Percentiles rank a stretch among this genome's conserved stretches.
These are phyloP conservation scores for Pseudozyma flocculosa DNA, from an alignment of 1,284 basidiomycete genomes.

Conservation along the genomic window DNA sequence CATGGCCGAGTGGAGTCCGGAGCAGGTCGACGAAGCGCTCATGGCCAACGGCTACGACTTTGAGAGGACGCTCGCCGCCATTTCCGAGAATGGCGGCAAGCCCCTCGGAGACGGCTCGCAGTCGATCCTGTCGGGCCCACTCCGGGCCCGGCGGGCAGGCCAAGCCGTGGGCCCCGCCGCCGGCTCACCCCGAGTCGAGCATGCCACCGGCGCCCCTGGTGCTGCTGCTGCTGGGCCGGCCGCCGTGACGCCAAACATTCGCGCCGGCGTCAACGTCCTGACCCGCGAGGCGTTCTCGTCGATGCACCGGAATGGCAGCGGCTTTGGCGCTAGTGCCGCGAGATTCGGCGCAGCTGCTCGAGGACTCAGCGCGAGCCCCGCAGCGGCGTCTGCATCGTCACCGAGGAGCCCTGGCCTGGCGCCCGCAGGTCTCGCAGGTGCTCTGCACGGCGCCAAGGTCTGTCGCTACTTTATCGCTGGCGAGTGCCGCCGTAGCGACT, in stretches of 20 bases:
- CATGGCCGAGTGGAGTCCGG: slow-evolving; percentile 65
- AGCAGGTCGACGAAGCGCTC: slow-evolving; percentile 89
- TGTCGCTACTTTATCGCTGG: slow-evolving; percentile 96
- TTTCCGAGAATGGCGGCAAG: slow-evolving; percentile 66
- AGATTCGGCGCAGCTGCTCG: background rate
- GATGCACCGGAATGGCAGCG: too few relatives aligned
- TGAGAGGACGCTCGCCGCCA: slow-evolving; percentile 87
- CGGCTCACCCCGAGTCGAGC: slow-evolving; percentile 13
- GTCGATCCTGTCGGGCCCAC: slow-evolving; percentile 18
- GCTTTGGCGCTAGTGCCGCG: too few relatives aligned
- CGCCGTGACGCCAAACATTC: background rate
- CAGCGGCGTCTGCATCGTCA: slow-evolving; percentile 6
- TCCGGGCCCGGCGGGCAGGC: slow-evolving; percentile 1
- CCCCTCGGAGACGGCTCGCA: slow-evolving; percentile 26
- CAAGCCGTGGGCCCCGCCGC: background rate
- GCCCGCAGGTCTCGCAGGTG: too few relatives aligned
- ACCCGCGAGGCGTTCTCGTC: slow-evolving; percentile 29
- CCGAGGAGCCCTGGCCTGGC: slow-evolving; percentile 10
- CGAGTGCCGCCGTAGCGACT: slow-evolving; percentile 91
- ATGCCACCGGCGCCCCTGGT: too few relatives aligned
- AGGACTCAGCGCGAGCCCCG: background rate
- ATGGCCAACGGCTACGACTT: slow-evolving; percentile 87
- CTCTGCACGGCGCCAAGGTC: slow-evolving; percentile 60
- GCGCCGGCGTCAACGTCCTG: slow-evolving; percentile 39
- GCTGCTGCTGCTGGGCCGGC: background rate